A percentile compares a stretch with the other conserved stretches of the same genome.
Conservation (phyloP, 2,329 filamentous ascomycete genomes). For the Geosmithia morbida region DNA sequence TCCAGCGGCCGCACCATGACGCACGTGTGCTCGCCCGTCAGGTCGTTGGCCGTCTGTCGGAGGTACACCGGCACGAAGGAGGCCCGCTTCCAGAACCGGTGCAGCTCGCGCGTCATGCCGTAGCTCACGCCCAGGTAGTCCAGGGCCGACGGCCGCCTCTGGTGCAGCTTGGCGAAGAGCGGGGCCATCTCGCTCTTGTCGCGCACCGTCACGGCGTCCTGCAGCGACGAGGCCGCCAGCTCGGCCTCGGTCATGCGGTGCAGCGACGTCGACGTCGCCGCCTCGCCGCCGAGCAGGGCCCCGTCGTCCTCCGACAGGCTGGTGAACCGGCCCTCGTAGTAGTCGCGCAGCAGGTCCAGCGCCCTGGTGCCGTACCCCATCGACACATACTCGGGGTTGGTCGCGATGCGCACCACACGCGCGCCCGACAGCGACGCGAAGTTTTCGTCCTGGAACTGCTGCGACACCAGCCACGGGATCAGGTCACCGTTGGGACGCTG, state of each 20-base stretch:
- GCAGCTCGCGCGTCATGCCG: conserved; percentile 71
- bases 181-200: conserved; percentile 89
- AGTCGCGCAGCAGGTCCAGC: conserved; percentile 74
- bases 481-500: conserved; percentile 82
- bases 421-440: conserved; percentile 90
- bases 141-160: conserved; percentile 63
- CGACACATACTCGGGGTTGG: conserved; percentile 79
- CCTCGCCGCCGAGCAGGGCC: conserved; percentile 19
- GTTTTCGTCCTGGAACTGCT: conserved; percentile 96
- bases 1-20: conserved; percentile 85
- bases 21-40: conserved; percentile 94
- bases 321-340: conserved; percentile 88
- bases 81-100: conserved; percentile 93
- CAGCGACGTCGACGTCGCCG: conserved; percentile 45
- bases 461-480: conserved; percentile 94
- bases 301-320: conserved; percentile 59
- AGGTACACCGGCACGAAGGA: conserved; percentile 84
- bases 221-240: conserved; percentile 58
- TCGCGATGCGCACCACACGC: conserved; percentile 84
- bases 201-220: conserved; percentile 79
- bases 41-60: conserved; percentile 85
- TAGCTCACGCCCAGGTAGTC: conserved; percentile 96
- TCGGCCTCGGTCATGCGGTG: conserved; percentile 72
- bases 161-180: conserved; percentile 75
- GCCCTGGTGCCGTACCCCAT: conserved; percentile 94